Evolutionary conservation across 2,329 filamentous ascomycete genomes (phyloP).

Genomic region (Aspergillus fumigatiaffinis): DNA sequence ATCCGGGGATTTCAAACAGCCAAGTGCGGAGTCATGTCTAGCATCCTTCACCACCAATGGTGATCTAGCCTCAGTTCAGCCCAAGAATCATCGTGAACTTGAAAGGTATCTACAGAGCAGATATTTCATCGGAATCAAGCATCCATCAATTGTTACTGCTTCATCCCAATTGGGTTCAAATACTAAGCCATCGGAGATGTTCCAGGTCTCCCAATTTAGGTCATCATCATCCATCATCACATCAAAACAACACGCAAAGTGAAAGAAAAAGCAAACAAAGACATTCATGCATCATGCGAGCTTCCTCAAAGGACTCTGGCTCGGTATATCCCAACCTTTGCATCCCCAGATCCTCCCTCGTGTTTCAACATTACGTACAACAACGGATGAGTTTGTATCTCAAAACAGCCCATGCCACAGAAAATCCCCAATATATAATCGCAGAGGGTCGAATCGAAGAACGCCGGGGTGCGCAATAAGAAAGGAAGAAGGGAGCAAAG

Average conservation of each 20-base stretch:
- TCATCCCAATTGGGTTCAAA: neutral
- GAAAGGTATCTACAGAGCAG: no score
- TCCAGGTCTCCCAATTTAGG: neutral
- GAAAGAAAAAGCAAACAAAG: constrained; percentile 3
- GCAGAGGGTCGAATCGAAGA: constrained; percentile 3
- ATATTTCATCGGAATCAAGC: neutral
- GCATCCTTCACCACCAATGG: no score
- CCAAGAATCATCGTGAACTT: neutral
- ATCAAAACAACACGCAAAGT: constrained; percentile 11
- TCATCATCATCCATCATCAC: constrained; percentile 9
- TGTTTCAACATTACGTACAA: constrained; percentile 24
- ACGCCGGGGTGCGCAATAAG: constrained; percentile 11
- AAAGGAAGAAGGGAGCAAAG: constrained; percentile 4
- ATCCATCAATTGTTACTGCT: neutral
- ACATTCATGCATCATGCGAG: constrained; percentile 15
- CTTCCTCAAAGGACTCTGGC: constrained; percentile 9
- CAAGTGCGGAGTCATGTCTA: neutral
- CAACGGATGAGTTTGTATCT: constrained; percentile 4
- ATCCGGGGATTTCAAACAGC: neutral
- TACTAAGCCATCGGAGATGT: neutral
- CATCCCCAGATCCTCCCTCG: constrained; percentile 4
- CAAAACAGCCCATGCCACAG: neutral
- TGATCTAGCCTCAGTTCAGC: neutral
- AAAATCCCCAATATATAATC: neutral
- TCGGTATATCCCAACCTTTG: constrained; percentile 2